Percentiles rank a stretch among this genome's conserved stretches.
Conservation (phyloP, 345 rosid genomes). For the Schrenkiella parvula region DNA sequence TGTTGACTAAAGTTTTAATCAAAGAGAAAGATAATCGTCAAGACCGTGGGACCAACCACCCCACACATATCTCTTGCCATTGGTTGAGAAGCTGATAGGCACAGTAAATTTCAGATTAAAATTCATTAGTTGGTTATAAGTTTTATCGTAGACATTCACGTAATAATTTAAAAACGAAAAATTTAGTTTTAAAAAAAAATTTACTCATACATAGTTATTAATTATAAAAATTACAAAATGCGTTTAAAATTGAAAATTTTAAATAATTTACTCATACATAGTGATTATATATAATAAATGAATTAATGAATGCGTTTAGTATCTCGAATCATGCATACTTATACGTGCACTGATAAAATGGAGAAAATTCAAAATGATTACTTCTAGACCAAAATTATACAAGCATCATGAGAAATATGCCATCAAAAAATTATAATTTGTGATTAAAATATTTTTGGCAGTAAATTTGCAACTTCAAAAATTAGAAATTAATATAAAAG, state of each 20-base stretch:
- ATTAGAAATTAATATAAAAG: not conserved
- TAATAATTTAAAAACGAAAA: too few relatives aligned
- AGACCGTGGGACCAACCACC: constrained; percentile 13
- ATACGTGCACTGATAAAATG: not conserved
- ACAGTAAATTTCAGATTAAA: not conserved
- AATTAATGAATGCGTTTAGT: not conserved
- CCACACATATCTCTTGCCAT: not conserved
- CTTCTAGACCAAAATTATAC: not conserved
- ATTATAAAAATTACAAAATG: too few relatives aligned
- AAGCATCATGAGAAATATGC: not conserved
- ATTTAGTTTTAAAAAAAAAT: too few relatives aligned
- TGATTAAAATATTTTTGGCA: not conserved
- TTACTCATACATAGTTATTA: not conserved
- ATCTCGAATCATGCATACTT: not conserved
- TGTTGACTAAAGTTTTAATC: constrained; percentile 12
- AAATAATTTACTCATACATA: not conserved
- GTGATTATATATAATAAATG: not conserved
- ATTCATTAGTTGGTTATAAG: not conserved
- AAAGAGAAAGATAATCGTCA: not conserved
- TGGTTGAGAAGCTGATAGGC: constrained; percentile 13
- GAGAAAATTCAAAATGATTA: not conserved
- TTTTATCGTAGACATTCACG: not conserved
- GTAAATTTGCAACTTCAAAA: not conserved
- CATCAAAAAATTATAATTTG: not conserved
- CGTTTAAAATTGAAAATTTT: not conserved